These are phyloP conservation scores for Botrytis fragariae DNA, from an alignment of 2,329 filamentous ascomycete genomes.

Conservation along the genomic window DNA sequence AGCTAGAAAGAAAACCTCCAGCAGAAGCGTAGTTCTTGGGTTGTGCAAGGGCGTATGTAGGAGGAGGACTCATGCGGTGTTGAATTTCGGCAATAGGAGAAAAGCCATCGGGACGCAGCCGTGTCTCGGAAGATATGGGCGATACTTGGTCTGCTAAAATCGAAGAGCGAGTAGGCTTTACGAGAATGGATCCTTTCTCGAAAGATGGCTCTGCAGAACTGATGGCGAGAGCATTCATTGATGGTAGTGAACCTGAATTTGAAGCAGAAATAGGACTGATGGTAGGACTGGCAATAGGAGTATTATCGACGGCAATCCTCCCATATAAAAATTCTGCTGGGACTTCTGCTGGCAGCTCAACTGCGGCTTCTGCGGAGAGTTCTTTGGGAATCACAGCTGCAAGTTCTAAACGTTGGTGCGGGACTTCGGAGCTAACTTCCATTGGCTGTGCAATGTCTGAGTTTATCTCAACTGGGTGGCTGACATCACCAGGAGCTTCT, in stretches of 20 bases:
- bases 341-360: neutral
- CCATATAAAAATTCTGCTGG: neutral
- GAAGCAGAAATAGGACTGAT: neutral
- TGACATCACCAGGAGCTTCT: slow-evolving; percentile 41
- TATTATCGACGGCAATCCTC: neutral
- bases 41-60: neutral
- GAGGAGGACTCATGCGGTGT: neutral
- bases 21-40: neutral
- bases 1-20: neutral
- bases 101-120: neutral
- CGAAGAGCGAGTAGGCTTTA: neutral
- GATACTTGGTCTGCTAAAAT: neutral
- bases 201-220: neutral
- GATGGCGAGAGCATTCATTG: neutral
- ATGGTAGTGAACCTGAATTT: neutral
- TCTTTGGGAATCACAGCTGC: slow-evolving; percentile 26
- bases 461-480: slow-evolving; percentile 33
- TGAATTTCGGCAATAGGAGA: neutral
- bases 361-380: neutral
- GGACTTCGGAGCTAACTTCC: slow-evolving; percentile 32
- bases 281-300: neutral
- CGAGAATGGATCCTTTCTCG: neutral
- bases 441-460: slow-evolving; percentile 49
- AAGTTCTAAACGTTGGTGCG: slow-evolving; percentile 33
- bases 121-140: neutral